phyloP scores from a whole-genome alignment of 768 basidiomycete species.

The Pulveroboletus sp. region DNA sequence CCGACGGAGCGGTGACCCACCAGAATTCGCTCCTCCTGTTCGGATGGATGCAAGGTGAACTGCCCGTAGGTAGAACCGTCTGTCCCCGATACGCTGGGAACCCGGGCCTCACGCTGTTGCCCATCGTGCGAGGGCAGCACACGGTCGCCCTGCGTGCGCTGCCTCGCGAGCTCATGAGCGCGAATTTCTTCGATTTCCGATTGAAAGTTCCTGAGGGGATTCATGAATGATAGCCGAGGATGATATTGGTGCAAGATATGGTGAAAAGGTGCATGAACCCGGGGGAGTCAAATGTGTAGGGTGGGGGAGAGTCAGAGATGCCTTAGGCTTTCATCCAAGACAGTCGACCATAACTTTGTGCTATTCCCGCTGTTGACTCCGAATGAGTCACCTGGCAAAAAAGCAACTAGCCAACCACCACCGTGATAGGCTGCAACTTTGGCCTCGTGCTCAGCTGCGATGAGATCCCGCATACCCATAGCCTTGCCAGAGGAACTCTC shows the following conservation, averaged over 20 bases:
- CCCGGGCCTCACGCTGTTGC: slow-evolving; percentile 47
- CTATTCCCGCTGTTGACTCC: not conserved
- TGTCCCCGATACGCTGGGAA: not conserved
- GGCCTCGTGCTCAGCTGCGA: no score
- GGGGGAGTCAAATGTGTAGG: slow-evolving; percentile 3
- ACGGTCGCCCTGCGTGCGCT: slow-evolving; percentile 36
- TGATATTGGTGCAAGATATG: not conserved
- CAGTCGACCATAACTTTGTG: not conserved
- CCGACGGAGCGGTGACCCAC: slow-evolving; percentile 4
- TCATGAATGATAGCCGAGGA: slow-evolving; percentile 19
- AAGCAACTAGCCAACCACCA: not conserved
- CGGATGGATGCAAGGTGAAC: slow-evolving; percentile 5
- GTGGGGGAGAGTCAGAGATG: not conserved
- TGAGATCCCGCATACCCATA: no score
- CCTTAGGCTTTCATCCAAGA: not conserved
- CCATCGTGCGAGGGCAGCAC: slow-evolving; percentile 16
- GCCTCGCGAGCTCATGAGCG: slow-evolving; percentile 59
- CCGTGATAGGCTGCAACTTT: no score
- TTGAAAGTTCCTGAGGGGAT: slow-evolving; percentile 42
- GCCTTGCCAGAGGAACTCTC: no score
- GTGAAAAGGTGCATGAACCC: slow-evolving; percentile 15
- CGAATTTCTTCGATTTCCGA: slow-evolving; percentile 75
- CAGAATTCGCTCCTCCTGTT: slow-evolving; percentile 17
- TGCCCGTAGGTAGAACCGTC: not conserved
- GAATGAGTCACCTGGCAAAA: slow-evolving; percentile 1